Evolutionary conservation across 208 protist species (phyloP), one percentile per base, ranked within the genome.

Genomic region (Trypanosoma congolense): DNA sequence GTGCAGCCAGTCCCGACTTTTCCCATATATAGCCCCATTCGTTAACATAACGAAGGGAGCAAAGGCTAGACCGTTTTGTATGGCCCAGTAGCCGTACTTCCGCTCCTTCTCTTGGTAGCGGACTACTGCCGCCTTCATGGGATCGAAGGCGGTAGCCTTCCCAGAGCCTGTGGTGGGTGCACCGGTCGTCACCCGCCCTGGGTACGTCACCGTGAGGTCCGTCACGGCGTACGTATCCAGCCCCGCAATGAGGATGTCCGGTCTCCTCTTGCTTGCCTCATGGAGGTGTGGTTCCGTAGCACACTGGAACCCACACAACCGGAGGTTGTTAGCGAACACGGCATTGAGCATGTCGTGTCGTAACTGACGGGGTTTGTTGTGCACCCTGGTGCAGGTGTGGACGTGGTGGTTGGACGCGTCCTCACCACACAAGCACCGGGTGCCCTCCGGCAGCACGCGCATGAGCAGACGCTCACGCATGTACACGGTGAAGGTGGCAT

Each of bases 131-230:
- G 30, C 43, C 4, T 22, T 56, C 4, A 38, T 16, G 3, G 42
- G 29, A 12, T 33, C 28, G 10, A 29, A 14, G 8, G 8, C 26
- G 5, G 29, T n/a, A 10, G 6, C 48, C 4, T 10, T 4, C 10
- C 16, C 9, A 6, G 6, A 12, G 12, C 33, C 33, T 38, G 6
- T 6, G 33, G 33, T 12, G 33, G 33, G 6, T 6, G 6, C 12
- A 16, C 33, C 33, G 33, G 12, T 29, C 8, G 22, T 49, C 6
- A 40, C 35, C 19, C 60, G 36, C 21, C 44, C 60, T 36, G 61
- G 59, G 29, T 70, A 69, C n/a, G 56, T 65, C 40, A 74, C 56
- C 28, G 44, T 43, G 22, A 74, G 45, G 44, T 74, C 67, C 19
- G 67, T 74, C 3, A 64, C 41, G 40, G 58, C 55, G 41, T 61